Conservation (phyloP, 148 eudicot genomes). For the Camellia japonica region DNA sequence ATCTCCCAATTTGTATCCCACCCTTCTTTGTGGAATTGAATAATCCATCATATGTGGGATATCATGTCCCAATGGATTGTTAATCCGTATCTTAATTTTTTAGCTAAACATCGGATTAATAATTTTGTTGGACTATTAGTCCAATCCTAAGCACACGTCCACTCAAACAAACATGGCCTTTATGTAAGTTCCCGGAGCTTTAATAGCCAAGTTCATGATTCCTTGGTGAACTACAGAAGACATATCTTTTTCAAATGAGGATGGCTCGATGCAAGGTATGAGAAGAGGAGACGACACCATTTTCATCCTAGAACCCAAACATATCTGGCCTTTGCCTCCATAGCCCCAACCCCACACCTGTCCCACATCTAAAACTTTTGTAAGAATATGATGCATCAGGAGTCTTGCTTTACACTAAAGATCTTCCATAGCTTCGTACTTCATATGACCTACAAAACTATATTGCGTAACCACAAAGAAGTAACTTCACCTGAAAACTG, state of each 20-base stretch:
- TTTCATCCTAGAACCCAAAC: slow-evolving; percentile 12
- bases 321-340: slow-evolving; percentile 16
- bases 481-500: neutral
- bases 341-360: slow-evolving; percentile 21
- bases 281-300: slow-evolving; percentile 12
- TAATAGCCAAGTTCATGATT: neutral
- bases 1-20: too few species aligned
- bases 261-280: slow-evolving; percentile 13
- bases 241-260: slow-evolving; percentile 1
- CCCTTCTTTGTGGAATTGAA: too few species aligned
- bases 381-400: slow-evolving; percentile 13
- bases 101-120: too few species aligned
- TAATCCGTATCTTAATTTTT: too few species aligned
- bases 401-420: slow-evolving; percentile 13
- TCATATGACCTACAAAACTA: slow-evolving; percentile 14
- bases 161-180: too few species aligned
- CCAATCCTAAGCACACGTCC: too few species aligned
- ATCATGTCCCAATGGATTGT: too few species aligned
- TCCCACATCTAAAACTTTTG: slow-evolving; percentile 13
- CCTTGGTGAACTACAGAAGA: neutral
- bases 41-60: too few species aligned
- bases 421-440: slow-evolving; percentile 11
- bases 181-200: slow-evolving; percentile 9
- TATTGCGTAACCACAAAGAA: slow-evolving; percentile 6
- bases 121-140: too few species aligned